Conservation (phyloP, 2,329 filamentous ascomycete species). For the Colletotrichum godetiae region DNA sequence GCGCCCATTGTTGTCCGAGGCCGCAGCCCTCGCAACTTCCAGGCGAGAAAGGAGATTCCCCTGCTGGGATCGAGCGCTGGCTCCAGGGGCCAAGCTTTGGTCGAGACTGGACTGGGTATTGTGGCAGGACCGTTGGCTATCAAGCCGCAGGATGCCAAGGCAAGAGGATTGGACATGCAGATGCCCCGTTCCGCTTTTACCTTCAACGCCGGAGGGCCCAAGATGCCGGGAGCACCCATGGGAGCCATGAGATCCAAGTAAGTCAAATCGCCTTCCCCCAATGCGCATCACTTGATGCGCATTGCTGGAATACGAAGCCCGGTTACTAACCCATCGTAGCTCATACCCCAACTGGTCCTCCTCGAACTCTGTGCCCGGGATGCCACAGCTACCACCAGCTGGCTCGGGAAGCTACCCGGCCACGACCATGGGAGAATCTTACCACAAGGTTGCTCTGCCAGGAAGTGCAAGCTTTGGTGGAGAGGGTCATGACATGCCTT, state of each 20-base stretch:
- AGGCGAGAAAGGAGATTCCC: slow-evolving; percentile 91
- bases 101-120: slow-evolving; percentile 71
- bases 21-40: slow-evolving; percentile 93
- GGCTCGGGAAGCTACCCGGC: slow-evolving; percentile 61
- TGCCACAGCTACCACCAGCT: slow-evolving; percentile 61
- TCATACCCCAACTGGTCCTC: slow-evolving; percentile 69
- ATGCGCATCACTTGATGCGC: background rate
- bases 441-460: slow-evolving; percentile 64
- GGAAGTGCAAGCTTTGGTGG: slow-evolving; percentile 59
- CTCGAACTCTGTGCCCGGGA: slow-evolving; percentile 51
- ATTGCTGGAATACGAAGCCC: slow-evolving; percentile 5
- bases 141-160: slow-evolving; percentile 66
- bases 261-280: slow-evolving; percentile 43
- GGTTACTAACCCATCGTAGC: slow-evolving; percentile 46
- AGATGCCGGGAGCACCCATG: slow-evolving; percentile 64
- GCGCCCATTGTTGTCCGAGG: slow-evolving; percentile 94
- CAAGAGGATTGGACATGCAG: slow-evolving; percentile 64
- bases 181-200: slow-evolving; percentile 68
- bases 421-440: slow-evolving; percentile 63
- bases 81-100: slow-evolving; percentile 79
- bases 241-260: slow-evolving; percentile 69
- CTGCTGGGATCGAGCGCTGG: slow-evolving; percentile 81
- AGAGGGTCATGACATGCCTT: slow-evolving; percentile 65
- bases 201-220: slow-evolving; percentile 63
- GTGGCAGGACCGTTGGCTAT: slow-evolving; percentile 66